These are phyloP conservation scores for Candida chilensis DNA, from an alignment of 805 yeast species.

Conservation along the genomic window DNA sequence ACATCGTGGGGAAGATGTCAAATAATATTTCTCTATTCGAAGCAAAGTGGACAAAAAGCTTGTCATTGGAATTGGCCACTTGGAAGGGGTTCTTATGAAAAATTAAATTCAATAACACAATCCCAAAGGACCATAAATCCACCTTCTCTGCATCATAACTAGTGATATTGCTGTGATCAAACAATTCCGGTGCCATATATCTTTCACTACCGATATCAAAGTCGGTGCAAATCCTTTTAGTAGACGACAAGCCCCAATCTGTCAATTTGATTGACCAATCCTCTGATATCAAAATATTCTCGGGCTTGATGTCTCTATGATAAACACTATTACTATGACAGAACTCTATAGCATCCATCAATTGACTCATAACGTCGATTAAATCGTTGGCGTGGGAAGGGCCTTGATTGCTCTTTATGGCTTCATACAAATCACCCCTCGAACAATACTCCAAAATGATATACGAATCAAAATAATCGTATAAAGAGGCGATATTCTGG, in stretches of 20 bases:
- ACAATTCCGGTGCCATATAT: constrained; percentile 92
- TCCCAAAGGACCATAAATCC: constrained; percentile 87
- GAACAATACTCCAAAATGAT: constrained; percentile 71
- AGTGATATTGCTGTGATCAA: constrained; percentile 45
- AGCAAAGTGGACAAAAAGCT: constrained; percentile 77
- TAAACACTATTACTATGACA: constrained; percentile 40
- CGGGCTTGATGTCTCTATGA: constrained; percentile 53
- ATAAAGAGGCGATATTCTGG: constrained; percentile 34
- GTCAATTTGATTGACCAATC: constrained; percentile 51
- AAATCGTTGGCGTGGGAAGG: constrained; percentile 52
- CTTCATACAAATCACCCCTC: constrained; percentile 81
- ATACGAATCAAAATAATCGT: constrained; percentile 43
- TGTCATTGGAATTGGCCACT: constrained; percentile 73
- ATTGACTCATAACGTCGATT: constrained; percentile 42
- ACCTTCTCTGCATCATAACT: constrained; percentile 72
- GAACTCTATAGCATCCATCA: constrained; percentile 38
- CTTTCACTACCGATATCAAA: constrained; percentile 86
- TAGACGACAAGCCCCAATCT: constrained; percentile 54
- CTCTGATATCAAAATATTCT: constrained; percentile 40
- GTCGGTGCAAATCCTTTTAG: constrained; percentile 45
- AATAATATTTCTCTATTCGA: constrained; percentile 82
- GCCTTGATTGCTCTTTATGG: constrained; percentile 55
- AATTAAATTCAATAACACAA: constrained; percentile 73
- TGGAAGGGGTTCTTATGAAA: constrained; percentile 84
- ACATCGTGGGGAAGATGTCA: constrained; percentile 86